phyloP scores from a whole-genome alignment of 1,284 basidiomycete species.

The Ganoderma sinense region DNA sequence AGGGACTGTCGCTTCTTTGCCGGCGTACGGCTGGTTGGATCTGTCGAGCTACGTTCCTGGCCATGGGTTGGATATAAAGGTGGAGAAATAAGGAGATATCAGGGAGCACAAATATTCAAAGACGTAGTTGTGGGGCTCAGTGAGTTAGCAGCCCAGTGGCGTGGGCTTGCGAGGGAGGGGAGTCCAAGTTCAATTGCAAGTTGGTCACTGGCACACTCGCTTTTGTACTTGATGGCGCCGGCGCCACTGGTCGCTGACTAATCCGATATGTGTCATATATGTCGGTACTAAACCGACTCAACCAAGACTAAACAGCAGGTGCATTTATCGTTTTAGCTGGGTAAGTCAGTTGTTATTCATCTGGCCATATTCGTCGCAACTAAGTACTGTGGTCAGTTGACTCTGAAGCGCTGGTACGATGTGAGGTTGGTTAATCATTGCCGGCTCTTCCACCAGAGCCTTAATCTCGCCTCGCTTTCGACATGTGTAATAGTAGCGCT shows the following conservation, averaged over 20 bases:
- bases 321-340: background rate
- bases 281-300: background rate
- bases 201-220: background rate
- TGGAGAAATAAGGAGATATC: background rate
- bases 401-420: too few relatives aligned
- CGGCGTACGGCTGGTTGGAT: background rate
- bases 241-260: conserved; percentile 7
- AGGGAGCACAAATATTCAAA: background rate
- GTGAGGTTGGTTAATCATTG: too few relatives aligned
- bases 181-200: too few relatives aligned
- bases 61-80: background rate
- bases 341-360: too few relatives aligned
- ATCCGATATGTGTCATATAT: background rate
- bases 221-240: background rate
- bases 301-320: background rate
- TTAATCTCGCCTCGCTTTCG: too few relatives aligned
- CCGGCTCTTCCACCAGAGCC: too few relatives aligned
- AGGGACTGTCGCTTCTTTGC: background rate
- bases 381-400: too few relatives aligned
- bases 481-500: too few relatives aligned
- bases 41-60: background rate
- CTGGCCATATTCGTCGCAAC: too few relatives aligned
- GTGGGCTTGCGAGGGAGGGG: background rate
- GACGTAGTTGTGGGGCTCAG: background rate
- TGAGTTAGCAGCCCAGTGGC: background rate